A percentile compares a stretch with the other conserved stretches of the same genome.
Evolutionary conservation across 352 stramenopile species (phyloP).

Genomic region (Globisporangium acanthophoron): DNA sequence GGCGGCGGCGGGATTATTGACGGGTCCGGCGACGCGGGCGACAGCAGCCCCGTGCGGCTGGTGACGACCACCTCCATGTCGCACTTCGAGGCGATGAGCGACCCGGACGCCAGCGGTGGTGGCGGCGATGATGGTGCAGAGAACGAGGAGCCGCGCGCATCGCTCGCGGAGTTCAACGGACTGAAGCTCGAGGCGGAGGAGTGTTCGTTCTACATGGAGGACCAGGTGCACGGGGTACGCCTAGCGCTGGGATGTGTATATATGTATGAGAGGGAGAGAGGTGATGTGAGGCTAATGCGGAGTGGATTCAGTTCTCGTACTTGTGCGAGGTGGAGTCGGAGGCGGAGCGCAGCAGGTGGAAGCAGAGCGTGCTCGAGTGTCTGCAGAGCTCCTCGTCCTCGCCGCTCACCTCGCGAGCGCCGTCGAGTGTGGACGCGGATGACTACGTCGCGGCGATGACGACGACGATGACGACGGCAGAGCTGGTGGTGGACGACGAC

Average conservation of each 20-base stretch:
- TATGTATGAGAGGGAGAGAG: neutral
- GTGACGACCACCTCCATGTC: slow-evolving; percentile 30
- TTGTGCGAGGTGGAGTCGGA: slow-evolving; percentile 17
- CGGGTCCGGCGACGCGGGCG: neutral
- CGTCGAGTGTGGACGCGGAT: neutral
- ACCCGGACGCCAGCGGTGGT: slow-evolving; percentile 10
- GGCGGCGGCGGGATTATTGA: slow-evolving; percentile 3
- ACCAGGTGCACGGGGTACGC: slow-evolving; percentile 19
- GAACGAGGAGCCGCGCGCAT: neutral
- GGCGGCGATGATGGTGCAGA: neutral
- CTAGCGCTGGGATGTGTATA: neutral
- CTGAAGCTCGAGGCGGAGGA: slow-evolving; percentile 22
- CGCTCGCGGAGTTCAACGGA: slow-evolving; percentile 17
- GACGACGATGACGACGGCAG: no score
- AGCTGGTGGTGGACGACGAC: neutral
- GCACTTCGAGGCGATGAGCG: slow-evolving; percentile 37
- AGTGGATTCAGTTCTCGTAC: slow-evolving; percentile 9
- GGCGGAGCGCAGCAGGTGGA: slow-evolving; percentile 8
- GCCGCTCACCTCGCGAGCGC: neutral
- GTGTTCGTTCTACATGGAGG: slow-evolving; percentile 46
- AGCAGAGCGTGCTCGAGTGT: slow-evolving; percentile 1
- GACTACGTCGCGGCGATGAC: neutral
- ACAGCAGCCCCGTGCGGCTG: slow-evolving; percentile 1
- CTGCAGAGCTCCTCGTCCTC: neutral
- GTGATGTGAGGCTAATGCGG: neutral